Evolutionary conservation across 2,329 filamentous ascomycete species (phyloP).

Genomic region (Arachnopeziza araneosa): DNA sequence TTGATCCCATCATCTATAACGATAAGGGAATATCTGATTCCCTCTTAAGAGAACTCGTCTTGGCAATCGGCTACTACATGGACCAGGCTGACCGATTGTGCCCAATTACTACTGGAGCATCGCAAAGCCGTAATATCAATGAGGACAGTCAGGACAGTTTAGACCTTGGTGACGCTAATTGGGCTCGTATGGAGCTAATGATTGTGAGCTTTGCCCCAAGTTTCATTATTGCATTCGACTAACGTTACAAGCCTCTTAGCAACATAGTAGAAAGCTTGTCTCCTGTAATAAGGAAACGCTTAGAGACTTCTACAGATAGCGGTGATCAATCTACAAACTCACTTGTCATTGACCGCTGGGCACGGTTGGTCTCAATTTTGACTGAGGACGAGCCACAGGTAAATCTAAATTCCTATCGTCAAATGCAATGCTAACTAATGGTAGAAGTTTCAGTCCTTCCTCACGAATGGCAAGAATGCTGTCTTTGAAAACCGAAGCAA

Average conservation of each 20-base stretch:
- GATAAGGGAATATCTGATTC: slow-evolving; percentile 3
- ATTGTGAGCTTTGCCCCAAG: slow-evolving; percentile 11
- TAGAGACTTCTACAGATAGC: slow-evolving; percentile 9
- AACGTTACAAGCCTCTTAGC: slow-evolving; percentile 20
- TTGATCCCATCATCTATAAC: not conserved
- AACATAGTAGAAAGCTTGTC: slow-evolving; percentile 12
- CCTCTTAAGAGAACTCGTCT: slow-evolving; percentile 1
- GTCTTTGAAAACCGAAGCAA: slow-evolving; percentile 33
- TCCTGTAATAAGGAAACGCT: slow-evolving; percentile 6
- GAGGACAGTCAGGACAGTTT: slow-evolving; percentile 26
- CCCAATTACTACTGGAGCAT: slow-evolving; percentile 1
- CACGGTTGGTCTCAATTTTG: slow-evolving; percentile 14
- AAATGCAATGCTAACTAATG: slow-evolving; percentile 40
- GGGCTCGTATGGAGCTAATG: slow-evolving; percentile 19
- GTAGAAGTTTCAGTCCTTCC: slow-evolving; percentile 21
- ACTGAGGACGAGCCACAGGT: slow-evolving; percentile 19
- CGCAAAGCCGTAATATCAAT: not conserved
- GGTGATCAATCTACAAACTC: slow-evolving; percentile 2
- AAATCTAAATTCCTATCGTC: not conserved
- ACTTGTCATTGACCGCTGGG: slow-evolving; percentile 16
- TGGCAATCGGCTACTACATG: slow-evolving; percentile 10
- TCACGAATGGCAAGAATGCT: slow-evolving; percentile 20
- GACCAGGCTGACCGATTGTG: slow-evolving; percentile 15
- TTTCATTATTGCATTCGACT: slow-evolving; percentile 2
- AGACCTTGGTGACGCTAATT: slow-evolving; percentile 6